A percentile compares a stretch with the other conserved stretches of the same genome.
These are phyloP conservation scores for Hamigera avellanea DNA, from an alignment of 495 filamentous ascomycete species.

Conservation along the genomic window DNA sequence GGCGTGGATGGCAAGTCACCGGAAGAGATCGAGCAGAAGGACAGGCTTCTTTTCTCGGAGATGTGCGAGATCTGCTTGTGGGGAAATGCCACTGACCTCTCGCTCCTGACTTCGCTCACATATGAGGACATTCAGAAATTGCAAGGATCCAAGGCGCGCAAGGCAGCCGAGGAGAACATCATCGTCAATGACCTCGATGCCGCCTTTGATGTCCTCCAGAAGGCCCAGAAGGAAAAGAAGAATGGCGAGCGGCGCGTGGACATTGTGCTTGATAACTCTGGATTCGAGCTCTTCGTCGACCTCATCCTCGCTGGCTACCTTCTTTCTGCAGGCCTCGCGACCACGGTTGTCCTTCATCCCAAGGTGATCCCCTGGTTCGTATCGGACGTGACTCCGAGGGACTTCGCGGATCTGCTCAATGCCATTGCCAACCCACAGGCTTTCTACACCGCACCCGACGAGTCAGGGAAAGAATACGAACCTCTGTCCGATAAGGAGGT, in stretches of 20 bases:
- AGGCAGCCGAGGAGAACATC: slow-evolving; percentile 77
- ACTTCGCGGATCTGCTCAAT: slow-evolving; percentile 70
- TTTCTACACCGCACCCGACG: slow-evolving; percentile 69
- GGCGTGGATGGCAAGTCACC: slow-evolving; percentile 20
- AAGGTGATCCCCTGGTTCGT: slow-evolving; percentile 98
- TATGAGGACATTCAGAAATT: slow-evolving; percentile 96
- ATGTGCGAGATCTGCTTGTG: slow-evolving; percentile 97
- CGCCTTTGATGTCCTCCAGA: slow-evolving; percentile 59
- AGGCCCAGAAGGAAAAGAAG: slow-evolving; percentile 44
- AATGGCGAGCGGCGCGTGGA: slow-evolving; percentile 59
- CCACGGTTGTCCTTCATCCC: slow-evolving; percentile 78
- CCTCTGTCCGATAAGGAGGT: slow-evolving; percentile 56
- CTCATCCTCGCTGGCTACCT: slow-evolving; percentile 84
- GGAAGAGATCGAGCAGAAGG: slow-evolving; percentile 51
- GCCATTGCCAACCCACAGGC: slow-evolving; percentile 59
- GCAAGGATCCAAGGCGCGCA: slow-evolving; percentile 77
- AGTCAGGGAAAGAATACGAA: slow-evolving; percentile 43
- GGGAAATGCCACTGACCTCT: slow-evolving; percentile 95
- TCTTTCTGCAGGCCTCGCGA: slow-evolving; percentile 69
- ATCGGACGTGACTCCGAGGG: slow-evolving; percentile 77
- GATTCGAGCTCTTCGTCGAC: slow-evolving; percentile 94
- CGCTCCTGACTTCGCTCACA: slow-evolving; percentile 75
- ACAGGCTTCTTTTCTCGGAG: slow-evolving; percentile 71
- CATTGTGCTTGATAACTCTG: slow-evolving; percentile 91
- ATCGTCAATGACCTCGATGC: slow-evolving; percentile 67